Percentiles rank a stretch among this genome's conserved stretches.
Conservation (phyloP, 495 filamentous ascomycete species). For the Astrothelium macrocarpum region DNA sequence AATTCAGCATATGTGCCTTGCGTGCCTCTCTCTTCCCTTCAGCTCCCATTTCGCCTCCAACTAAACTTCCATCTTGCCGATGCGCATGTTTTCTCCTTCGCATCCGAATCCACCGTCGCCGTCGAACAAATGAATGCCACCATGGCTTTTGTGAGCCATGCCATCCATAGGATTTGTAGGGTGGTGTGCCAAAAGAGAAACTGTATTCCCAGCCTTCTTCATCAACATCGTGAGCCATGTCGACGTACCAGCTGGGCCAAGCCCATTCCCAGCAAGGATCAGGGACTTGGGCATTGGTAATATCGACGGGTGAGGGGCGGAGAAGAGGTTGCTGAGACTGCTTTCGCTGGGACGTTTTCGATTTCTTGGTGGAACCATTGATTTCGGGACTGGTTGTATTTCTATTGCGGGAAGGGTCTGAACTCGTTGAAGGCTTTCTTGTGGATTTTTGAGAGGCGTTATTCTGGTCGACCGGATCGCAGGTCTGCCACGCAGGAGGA, state of each 20-base stretch:
- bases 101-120: conserved; percentile 79
- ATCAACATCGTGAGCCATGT: conserved; percentile 79
- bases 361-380: not conserved
- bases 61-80: conserved; percentile 33
- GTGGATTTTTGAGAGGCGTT: not conserved
- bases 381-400: not conserved
- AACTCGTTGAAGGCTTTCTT: not conserved
- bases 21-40: conserved; percentile 20
- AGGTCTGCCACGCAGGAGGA: conserved; percentile 76
- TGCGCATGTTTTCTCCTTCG: conserved; percentile 53
- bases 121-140: conserved; percentile 85
- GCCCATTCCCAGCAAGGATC: conserved; percentile 96
- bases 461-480: not conserved
- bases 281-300: conserved; percentile 82
- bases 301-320: conserved; percentile 70
- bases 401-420: not conserved
- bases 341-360: not conserved
- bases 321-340: conserved; percentile 30
- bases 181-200: conserved; percentile 55
- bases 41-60: conserved; percentile 21
- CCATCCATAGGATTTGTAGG: conserved; percentile 54
- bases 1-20: conserved; percentile 51
- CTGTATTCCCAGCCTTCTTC: conserved; percentile 95
- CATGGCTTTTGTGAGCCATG: conserved; percentile 73
- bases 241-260: conserved; percentile 90